Conservation (phyloP, 2,329 filamentous ascomycete species). For the Aureobasidium pullulans region DNA sequence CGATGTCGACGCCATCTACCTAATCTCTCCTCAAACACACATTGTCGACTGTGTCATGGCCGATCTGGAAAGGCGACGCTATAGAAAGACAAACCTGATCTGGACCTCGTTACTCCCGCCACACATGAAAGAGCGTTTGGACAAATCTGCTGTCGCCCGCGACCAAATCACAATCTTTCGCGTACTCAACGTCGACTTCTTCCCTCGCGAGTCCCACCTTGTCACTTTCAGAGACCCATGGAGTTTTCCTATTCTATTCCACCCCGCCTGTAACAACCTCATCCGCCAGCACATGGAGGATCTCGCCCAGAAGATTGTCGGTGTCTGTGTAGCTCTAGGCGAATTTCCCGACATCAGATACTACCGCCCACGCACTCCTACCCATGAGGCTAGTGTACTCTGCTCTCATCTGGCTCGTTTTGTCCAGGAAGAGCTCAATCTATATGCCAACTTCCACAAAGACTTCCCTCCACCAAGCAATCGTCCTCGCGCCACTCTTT, state of each 20-base stretch:
- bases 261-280: constrained; percentile 79
- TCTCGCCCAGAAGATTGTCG: constrained; percentile 83
- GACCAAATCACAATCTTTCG: constrained; percentile 73
- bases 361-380: constrained; percentile 66
- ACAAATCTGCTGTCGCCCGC: constrained; percentile 60
- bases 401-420: constrained; percentile 84
- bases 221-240: constrained; percentile 89
- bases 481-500: constrained; percentile 71
- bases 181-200: constrained; percentile 81
- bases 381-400: constrained; percentile 81
- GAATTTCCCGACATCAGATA: constrained; percentile 93
- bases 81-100: constrained; percentile 70
- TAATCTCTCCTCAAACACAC: constrained; percentile 77
- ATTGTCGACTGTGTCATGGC: constrained; percentile 91
- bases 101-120: constrained; percentile 76
- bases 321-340: constrained; percentile 82
- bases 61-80: constrained; percentile 79
- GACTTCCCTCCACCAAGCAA: constrained; percentile 75
- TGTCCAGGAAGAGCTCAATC: constrained; percentile 83
- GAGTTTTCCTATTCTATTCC: constrained; percentile 90
- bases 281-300: constrained; percentile 76
- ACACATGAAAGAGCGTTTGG: constrained; percentile 63
- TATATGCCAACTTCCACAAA: constrained; percentile 75
- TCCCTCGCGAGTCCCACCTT: constrained; percentile 82
- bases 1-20: constrained; percentile 90